Evolutionary conservation across 192 early-diverging fungal species (phyloP), one percentile per base, ranked within the genome.

Genomic region (Podila epicladia): DNA sequence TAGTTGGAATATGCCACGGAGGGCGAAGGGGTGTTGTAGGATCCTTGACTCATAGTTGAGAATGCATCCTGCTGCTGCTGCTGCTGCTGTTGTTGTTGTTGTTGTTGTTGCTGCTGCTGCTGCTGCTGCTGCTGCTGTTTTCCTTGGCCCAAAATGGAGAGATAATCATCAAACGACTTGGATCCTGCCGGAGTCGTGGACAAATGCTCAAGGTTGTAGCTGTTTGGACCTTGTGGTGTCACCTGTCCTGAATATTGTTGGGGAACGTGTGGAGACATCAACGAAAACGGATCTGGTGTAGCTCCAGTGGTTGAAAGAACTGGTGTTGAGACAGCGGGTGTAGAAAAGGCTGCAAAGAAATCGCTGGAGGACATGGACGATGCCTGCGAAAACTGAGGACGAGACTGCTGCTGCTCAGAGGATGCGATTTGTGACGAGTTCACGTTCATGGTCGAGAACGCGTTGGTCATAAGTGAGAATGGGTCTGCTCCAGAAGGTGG

Each of bases 101-200:
- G 61, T 63, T 71, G 61, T 24, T 70, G 51, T 24, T 53, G 51
- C 22, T 24, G 31, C 7, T 71, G 51, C 9, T 53, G 51, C 22
- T 24, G 31, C 29, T 71, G 51, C 0, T 70, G 51, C 9, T 53
- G 51, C 22, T 24, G 31, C 7, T 71, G 51, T 29, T 71, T 63
- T 3, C 61, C 61, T 35, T 79, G 64, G 0, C 70, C 65, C 12
- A 79, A 24, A 15, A 57, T 48, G 4, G 53, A 72, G 12, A 79
- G 62, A 55, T 72, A 79, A 37, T 79, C 76, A 29, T 79, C 76
- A 57, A 79, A 79, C 8, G 76, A 79, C 48, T 72, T 79, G 49
- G 76, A 38, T 45, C 70, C 75, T 5, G 26, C n/a, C 9, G 37
- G 4, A 17, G 28, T 32, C 26, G 11, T 58, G 64, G 28, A 61